These are phyloP conservation scores for Acanthamoeba healyi DNA, from an alignment of 208 protist genomes.

Conservation along the genomic window DNA sequence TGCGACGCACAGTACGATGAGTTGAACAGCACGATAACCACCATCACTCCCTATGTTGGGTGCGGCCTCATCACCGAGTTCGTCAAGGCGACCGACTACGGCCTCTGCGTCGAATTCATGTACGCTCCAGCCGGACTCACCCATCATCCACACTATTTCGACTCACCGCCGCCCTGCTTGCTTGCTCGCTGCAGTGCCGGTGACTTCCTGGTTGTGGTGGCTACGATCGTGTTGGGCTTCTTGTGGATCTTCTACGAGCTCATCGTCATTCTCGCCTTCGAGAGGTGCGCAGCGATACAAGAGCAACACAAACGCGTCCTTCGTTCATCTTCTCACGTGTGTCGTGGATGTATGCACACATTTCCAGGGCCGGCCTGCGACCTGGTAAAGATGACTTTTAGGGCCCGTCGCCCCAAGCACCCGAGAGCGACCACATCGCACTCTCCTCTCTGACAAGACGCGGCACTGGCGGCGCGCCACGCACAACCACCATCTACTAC, in stretches of 20 bases:
- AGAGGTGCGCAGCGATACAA: background rate
- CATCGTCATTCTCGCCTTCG: background rate
- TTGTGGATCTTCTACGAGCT: conserved; percentile 39
- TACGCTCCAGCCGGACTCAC: no score
- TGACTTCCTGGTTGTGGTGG: background rate
- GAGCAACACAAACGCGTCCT: no score
- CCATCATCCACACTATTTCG: background rate
- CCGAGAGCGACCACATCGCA: no score
- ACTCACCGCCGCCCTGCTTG: background rate
- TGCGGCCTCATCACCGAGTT: conserved; percentile 10
- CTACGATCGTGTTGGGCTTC: background rate
- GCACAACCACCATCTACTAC: no score
- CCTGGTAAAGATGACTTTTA: background rate
- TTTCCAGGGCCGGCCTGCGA: background rate
- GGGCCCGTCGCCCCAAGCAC: background rate
- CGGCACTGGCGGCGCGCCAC: no score
- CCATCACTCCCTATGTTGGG: background rate
- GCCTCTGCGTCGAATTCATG: conserved; percentile 33
- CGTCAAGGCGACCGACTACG: background rate
- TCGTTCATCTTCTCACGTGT: background rate
- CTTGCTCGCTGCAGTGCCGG: background rate
- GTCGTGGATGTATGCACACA: no score
- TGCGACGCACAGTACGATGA: background rate
- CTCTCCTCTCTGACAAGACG: no score
- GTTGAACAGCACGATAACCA: background rate